Base-by-base conservation (phyloP, 1,139 yeast genomes). In the Suhomyces terraborum region DNA sequence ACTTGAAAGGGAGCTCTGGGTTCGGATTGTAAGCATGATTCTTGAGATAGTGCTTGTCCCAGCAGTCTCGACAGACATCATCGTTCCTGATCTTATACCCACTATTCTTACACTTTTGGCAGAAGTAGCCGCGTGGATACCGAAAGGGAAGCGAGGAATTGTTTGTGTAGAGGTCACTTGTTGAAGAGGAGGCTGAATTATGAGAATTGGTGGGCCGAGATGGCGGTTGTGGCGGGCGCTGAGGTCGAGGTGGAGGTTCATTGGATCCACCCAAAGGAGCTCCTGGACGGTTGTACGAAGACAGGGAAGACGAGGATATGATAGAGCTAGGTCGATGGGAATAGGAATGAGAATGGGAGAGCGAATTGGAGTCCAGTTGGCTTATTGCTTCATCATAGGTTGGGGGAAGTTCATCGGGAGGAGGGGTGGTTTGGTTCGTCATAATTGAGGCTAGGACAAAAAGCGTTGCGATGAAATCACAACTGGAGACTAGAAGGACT, bases 81-180 rank as follows among this genome's bases (percentile, higher is more conserved):
- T 63, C 64, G 34, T 56, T 56, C 30, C 53, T 60, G 22, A 43
- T 43, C 50, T 62, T 67, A 54, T 51, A 71, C 9, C 77, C 78
- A 1, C 75, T 55, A 43, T 72, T 71, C 37, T 62, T 63, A 51
- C 78, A 73, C 52, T 68, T 68, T 9, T 54, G 50, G 48, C 78
- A 73, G 40, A 59, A 54, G 39, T 55, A 50, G 2, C 74, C 70
- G 16, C 56, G 52, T 3, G 76, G 72, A 46, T 54, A 73, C 26
- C 48, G 38, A 75, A 88, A 86, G 0, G 95, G 95, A 4, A 84
- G 66, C 12, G 55, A 12, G 6, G 50, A 28, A 43, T 57, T 59
- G 36, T 46, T 48, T 10, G 52, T 46, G 46, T 55, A 55, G 13
- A 48, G 43, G 21, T 37, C 38, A 6, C 33, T 28, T 8, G 35